phyloP scores from a whole-genome alignment of 2,329 filamentous ascomycete genomes.

The Apiospora pterosperma region DNA sequence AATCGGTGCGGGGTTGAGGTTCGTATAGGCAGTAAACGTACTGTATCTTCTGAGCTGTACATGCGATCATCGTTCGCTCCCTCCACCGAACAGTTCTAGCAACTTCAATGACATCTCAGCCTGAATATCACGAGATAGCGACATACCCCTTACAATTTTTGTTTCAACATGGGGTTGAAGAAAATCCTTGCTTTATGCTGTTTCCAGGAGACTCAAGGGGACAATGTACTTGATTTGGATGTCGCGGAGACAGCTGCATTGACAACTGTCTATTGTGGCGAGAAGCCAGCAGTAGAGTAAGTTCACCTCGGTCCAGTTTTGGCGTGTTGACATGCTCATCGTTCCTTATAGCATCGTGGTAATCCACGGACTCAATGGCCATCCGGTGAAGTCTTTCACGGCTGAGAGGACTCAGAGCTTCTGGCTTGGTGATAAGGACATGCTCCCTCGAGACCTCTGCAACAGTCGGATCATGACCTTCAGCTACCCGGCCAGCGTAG shows the following conservation, averaged over 20 bases:
- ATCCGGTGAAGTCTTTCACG: conserved; percentile 9
- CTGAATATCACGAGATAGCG: too few relatives aligned
- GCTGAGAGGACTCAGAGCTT: conserved; percentile 1
- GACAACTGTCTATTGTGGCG: neutral
- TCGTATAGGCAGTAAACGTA: too few relatives aligned
- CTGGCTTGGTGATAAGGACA: conserved; percentile 10
- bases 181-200: neutral
- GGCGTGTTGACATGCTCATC: neutral
- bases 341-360: conserved; percentile 8
- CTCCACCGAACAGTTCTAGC: too few relatives aligned
- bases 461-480: conserved; percentile 11
- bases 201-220: neutral
- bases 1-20: too few relatives aligned
- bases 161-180: neutral
- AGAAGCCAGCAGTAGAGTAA: neutral
- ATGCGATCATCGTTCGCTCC: too few relatives aligned
- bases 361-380: conserved; percentile 10
- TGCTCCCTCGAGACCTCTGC: conserved; percentile 10
- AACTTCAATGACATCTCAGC: too few relatives aligned
- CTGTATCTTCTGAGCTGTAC: too few relatives aligned
- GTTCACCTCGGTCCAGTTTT: neutral
- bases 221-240: neutral
- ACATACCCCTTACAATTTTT: too few relatives aligned
- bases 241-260: neutral
- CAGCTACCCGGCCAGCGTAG: conserved; percentile 9